A percentile compares a stretch with the other conserved stretches of the same genome.
These are phyloP conservation scores for Cyclotella distinguenda DNA, from an alignment of 108 stramenopile genomes.

Conservation along the genomic window DNA sequence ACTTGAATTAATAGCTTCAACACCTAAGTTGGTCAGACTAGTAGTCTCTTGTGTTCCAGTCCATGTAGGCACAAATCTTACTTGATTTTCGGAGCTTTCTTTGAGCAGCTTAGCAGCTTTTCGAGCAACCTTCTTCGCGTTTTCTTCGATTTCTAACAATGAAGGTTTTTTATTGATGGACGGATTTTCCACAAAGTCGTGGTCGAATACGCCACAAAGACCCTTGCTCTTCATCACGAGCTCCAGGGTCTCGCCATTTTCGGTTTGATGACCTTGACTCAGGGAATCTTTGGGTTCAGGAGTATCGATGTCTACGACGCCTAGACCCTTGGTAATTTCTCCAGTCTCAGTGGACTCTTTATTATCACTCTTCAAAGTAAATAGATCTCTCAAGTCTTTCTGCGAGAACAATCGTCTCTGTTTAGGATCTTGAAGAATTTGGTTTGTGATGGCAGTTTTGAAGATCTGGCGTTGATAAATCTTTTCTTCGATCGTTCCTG, in stretches of 20 bases:
- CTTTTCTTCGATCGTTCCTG: conserved; percentile 92
- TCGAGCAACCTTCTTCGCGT: conserved; percentile 66
- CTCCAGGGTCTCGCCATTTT: conserved; percentile 57
- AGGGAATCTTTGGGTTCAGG: conserved; percentile 20
- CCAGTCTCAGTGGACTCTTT: conserved; percentile 70
- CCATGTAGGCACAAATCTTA: conserved; percentile 60
- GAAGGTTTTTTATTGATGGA: conserved; percentile 42
- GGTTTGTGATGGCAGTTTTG: conserved; percentile 93
- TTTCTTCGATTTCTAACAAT: conserved; percentile 73
- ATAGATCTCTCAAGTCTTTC: conserved; percentile 86
- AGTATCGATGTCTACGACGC: conserved; percentile 49
- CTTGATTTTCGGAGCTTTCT: conserved; percentile 48
- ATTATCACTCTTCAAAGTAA: conserved; percentile 79
- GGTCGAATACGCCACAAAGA: conserved; percentile 74
- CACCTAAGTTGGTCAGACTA: conserved; percentile 12
- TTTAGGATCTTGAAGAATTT: conserved; percentile 87
- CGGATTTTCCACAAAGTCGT: conserved; percentile 50
- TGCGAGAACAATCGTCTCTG: conserved; percentile 89
- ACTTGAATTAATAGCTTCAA: conserved; percentile 27
- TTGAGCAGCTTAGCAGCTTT: conserved; percentile 58
- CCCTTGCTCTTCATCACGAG: conserved; percentile 77
- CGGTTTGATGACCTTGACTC: conserved; percentile 12
- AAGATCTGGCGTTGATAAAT: conserved; percentile 99
- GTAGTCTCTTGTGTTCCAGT: conserved; percentile 58
- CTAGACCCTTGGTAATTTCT: conserved; percentile 60